A percentile compares a stretch with the other conserved stretches of the same genome.
Conservation (phyloP, 495 filamentous ascomycete genomes). For the Tuber melanosporum region DNA sequence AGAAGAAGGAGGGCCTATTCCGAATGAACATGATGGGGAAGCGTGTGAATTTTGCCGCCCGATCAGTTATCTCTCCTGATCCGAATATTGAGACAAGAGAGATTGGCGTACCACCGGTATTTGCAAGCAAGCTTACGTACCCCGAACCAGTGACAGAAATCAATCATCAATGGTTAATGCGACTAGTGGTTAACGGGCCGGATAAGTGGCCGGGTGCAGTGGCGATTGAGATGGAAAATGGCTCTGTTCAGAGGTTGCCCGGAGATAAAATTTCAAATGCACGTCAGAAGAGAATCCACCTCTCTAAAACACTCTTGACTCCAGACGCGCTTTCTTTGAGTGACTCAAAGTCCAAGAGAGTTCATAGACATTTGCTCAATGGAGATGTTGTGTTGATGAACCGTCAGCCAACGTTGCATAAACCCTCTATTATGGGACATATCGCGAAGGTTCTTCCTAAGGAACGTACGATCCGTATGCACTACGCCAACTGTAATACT, state of each 20-base stretch:
- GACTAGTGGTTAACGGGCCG: slow-evolving; percentile 90
- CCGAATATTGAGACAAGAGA: slow-evolving; percentile 98
- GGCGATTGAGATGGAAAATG: slow-evolving; percentile 91
- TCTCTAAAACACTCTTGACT: slow-evolving; percentile 58
- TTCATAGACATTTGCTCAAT: slow-evolving; percentile 89
- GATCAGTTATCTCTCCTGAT: slow-evolving; percentile 96
- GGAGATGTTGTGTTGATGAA: slow-evolving; percentile 99
- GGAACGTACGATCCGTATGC: slow-evolving; percentile 97
- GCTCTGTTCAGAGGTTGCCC: slow-evolving; percentile 79
- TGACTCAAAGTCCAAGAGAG: slow-evolving; percentile 85
- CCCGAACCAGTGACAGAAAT: slow-evolving; percentile 95
- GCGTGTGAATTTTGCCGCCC: slow-evolving; percentile 95
- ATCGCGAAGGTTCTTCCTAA: slow-evolving; percentile 83
- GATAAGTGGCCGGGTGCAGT: slow-evolving; percentile 91
- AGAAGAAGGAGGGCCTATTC: slow-evolving; percentile 98
- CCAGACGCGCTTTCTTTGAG: slow-evolving; percentile 68
- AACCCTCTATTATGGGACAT: slow-evolving; percentile 99
- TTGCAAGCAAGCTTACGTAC: slow-evolving; percentile 92
- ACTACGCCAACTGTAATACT: slow-evolving; percentile 98
- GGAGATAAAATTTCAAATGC: slow-evolving; percentile 77
- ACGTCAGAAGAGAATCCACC: slow-evolving; percentile 54
- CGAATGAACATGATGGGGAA: slow-evolving; percentile 99
- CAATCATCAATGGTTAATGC: slow-evolving; percentile 90
- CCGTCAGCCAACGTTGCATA: slow-evolving; percentile 97
- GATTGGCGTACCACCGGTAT: slow-evolving; percentile 94